phyloP scores from a whole-genome alignment of 106 monocot genomes.

The Acanthochlamys bracteata region DNA sequence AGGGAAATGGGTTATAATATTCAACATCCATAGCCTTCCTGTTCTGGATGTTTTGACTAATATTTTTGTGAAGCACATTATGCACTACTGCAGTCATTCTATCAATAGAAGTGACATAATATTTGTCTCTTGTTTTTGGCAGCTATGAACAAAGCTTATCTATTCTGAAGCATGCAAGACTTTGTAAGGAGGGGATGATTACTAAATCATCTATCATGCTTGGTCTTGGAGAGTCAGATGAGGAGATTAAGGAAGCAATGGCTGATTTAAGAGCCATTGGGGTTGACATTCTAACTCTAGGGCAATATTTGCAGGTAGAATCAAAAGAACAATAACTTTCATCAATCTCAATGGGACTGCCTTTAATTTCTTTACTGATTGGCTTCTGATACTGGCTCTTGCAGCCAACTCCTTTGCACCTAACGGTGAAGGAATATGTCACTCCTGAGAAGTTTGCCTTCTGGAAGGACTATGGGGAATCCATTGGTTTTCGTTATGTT shows the following conservation, averaged over 20 bases:
- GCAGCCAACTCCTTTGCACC: constrained; percentile 87
- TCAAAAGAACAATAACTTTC: background rate
- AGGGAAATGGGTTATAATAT: no score
- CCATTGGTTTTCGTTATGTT: constrained; percentile 81
- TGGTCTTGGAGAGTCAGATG: constrained; percentile 89
- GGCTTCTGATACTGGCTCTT: constrained; percentile 11
- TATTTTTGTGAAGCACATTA: no score
- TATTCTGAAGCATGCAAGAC: constrained; percentile 88
- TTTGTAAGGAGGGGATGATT: constrained; percentile 72
- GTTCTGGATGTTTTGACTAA: no score
- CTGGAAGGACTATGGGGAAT: constrained; percentile 92
- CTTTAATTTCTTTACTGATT: constrained; percentile 5
- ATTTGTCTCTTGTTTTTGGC: background rate
- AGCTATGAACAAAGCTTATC: constrained; percentile 90
- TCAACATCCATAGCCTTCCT: no score
- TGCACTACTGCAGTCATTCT: no score
- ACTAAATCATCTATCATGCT: constrained; percentile 93
- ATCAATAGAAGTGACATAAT: no score
- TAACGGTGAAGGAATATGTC: constrained; percentile 92
- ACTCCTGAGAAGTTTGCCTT: constrained; percentile 86
- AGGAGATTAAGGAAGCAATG: constrained; percentile 82
- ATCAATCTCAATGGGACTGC: background rate
- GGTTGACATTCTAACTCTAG: constrained; percentile 89
- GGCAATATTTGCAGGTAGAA: constrained; percentile 88
- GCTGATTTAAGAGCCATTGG: constrained; percentile 70